phyloP scores from a whole-genome alignment of 1,284 basidiomycete species.

The Pholiota adiposa region DNA sequence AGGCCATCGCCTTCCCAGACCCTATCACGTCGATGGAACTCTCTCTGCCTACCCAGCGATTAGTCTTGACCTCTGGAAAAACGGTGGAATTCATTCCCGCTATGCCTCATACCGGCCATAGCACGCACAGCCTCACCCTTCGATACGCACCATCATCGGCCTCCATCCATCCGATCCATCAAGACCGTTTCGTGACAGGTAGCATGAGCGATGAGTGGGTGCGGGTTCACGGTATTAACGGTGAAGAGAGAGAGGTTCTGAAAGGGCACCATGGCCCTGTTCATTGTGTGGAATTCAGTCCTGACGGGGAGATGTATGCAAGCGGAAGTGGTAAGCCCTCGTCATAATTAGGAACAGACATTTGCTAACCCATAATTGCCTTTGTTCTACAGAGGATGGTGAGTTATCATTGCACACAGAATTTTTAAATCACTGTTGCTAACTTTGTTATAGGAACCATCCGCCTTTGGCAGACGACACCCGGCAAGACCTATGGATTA shows the following conservation, averaged over 20 bases:
- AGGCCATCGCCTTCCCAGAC: conserved; percentile 73
- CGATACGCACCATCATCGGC: conserved; percentile 89
- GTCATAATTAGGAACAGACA: conserved; percentile 10
- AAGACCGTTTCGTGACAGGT: conserved; percentile 95
- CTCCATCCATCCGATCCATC: conserved; percentile 87
- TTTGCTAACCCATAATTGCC: conserved; percentile 12
- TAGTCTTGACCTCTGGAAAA: conserved; percentile 91
- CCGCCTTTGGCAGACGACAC: conserved; percentile 94
- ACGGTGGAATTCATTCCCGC: conserved; percentile 88
- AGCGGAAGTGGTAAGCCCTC: conserved; percentile 84
- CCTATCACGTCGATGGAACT: conserved; percentile 95
- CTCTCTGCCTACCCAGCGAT: conserved; percentile 80
- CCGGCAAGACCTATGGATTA: conserved; percentile 91
- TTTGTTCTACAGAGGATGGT: conserved; percentile 66
- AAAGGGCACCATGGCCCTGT: conserved; percentile 99
- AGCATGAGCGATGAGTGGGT: conserved; percentile 95
- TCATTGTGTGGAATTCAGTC: conserved; percentile 91
- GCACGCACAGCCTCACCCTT: conserved; percentile 71
- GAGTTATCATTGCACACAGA: conserved; percentile 28
- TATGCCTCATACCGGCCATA: conserved; percentile 55
- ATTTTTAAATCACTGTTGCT: background rate
- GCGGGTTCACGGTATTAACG: conserved; percentile 90
- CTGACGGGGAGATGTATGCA: conserved; percentile 98
- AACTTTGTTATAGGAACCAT: conserved; percentile 71
- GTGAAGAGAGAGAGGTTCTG: conserved; percentile 87